A percentile compares a stretch with the other conserved stretches of the same genome.
phyloP scores from a whole-genome alignment of 1,284 basidiomycete species.

The Leccinum pachyderme region DNA sequence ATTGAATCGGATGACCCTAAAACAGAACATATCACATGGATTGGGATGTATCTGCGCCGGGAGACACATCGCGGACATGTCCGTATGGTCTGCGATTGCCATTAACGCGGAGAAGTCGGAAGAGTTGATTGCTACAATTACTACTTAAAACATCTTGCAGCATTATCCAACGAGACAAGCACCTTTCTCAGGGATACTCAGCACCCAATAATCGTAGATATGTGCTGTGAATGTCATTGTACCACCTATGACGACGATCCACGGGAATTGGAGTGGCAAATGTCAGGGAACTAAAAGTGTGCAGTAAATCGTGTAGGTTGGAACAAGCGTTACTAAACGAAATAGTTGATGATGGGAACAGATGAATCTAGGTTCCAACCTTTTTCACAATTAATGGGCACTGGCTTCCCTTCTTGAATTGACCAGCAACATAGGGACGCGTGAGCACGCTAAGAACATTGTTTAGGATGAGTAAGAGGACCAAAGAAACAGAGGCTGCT shows the following conservation, averaged over 20 bases:
- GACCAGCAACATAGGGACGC: slow-evolving; percentile 63
- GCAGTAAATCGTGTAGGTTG: not conserved
- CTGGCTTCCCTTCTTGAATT: slow-evolving; percentile 63
- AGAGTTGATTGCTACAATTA: slow-evolving; percentile 7
- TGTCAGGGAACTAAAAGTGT: not conserved
- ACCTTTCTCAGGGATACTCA: not conserved
- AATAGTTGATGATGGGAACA: not conserved
- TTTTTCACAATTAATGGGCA: slow-evolving; percentile 57
- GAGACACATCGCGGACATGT: slow-evolving; percentile 16
- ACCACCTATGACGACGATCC: not conserved
- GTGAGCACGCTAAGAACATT: slow-evolving; percentile 56
- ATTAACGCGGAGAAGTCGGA: slow-evolving; percentile 5
- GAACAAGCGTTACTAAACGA: not conserved
- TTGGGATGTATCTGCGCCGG: slow-evolving; percentile 23
- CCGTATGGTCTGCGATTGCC: slow-evolving; percentile 20
- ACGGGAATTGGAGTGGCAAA: not conserved
- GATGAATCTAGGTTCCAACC: slow-evolving; percentile 11
- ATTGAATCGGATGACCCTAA: slow-evolving; percentile 5
- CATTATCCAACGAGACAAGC: not conserved
- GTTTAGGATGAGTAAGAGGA: not conserved
- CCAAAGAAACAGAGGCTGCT: slow-evolving; percentile 25
- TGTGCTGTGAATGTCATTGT: not conserved
- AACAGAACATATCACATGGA: slow-evolving; percentile 14
- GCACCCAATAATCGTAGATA: not conserved
- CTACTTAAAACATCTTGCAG: not conserved